phyloP scores from a whole-genome alignment of 345 rosid species.

The Murraya paniculata region DNA sequence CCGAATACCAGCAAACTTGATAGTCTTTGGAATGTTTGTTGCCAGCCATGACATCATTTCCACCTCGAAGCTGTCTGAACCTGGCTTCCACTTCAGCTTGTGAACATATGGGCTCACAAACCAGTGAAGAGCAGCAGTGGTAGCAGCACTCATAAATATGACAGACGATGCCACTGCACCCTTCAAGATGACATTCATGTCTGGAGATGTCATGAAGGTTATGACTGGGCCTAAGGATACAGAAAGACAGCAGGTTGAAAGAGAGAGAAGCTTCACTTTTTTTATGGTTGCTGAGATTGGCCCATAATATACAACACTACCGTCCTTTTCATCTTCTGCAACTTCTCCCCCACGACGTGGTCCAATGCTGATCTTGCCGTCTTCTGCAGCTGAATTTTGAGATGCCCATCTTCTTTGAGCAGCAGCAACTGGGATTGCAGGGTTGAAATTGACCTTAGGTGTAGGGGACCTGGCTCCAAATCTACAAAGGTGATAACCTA shows the following conservation, averaged over 20 bases:
- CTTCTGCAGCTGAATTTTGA: conserved; percentile 45
- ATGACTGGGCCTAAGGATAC: conserved; percentile 88
- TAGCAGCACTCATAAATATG: conserved; percentile 79
- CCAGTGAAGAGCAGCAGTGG: conserved; percentile 85
- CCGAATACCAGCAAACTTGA: conserved; percentile 77
- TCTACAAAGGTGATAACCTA: conserved; percentile 43
- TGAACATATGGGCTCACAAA: conserved; percentile 90
- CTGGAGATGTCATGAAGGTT: conserved; percentile 90
- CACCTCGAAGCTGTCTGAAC: conserved; percentile 81
- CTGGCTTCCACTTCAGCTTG: conserved; percentile 92
- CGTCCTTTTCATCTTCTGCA: conserved; percentile 44
- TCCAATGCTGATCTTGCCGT: conserved; percentile 77
- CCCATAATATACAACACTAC: conserved; percentile 61
- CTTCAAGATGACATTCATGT: conserved; percentile 75
- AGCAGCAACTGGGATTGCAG: conserved; percentile 17
- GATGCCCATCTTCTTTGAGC: conserved; percentile 60
- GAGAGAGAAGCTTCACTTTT: conserved; percentile 91
- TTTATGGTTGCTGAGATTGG: conserved; percentile 85
- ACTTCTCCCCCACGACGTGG: conserved; percentile 38
- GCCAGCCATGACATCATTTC: conserved; percentile 97
- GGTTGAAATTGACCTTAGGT: conserved; percentile 26
- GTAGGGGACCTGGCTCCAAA: conserved; percentile 32
- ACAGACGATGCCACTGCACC: conserved; percentile 89
- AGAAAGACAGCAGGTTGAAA: conserved; percentile 94
- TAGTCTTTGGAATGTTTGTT: conserved; percentile 50